Percentiles rank a stretch among this genome's conserved stretches.
These are phyloP conservation scores for Triangularia setosa DNA, from an alignment of 2,329 filamentous ascomycete genomes.

Conservation along the genomic window DNA sequence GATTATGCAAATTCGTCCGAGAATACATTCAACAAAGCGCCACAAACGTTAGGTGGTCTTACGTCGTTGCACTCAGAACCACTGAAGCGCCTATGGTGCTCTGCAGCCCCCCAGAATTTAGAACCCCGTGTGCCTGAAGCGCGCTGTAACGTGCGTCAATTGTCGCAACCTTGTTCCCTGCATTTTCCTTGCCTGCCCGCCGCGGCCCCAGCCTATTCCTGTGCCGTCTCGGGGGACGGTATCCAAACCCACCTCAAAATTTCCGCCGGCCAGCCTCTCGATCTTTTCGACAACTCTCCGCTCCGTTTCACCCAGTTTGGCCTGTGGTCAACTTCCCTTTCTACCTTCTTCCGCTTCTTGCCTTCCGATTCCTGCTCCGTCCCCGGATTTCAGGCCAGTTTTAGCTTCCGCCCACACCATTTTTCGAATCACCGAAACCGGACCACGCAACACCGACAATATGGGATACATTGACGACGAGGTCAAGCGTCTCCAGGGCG, in stretches of 20 bases:
- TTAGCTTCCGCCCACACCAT: neutral
- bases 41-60: neutral
- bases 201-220: conserved; percentile 5
- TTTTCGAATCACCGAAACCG: conserved; percentile 20
- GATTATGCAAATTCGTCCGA: too few species aligned
- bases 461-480: conserved; percentile 90
- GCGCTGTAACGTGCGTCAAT: conserved; percentile 8
- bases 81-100: neutral
- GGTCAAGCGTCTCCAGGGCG: conserved; percentile 78
- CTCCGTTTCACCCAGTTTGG: conserved; percentile 4
- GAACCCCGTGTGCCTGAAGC: neutral
- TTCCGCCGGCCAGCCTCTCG: conserved; percentile 15
- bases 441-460: conserved; percentile 34
- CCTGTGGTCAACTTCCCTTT: conserved; percentile 7
- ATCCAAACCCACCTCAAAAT: conserved; percentile 19
- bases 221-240: conserved; percentile 5
- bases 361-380: neutral
- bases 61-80: neutral
- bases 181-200: conserved; percentile 2
- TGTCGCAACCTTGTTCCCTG: conserved; percentile 24
- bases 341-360: conserved; percentile 9
- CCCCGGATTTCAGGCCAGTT: conserved; percentile 7
- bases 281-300: conserved; percentile 10
- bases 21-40: neutral
- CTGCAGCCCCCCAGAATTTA: conserved; percentile 3